Percentiles rank a stretch among this genome's conserved stretches.
Conservation (phyloP, 306 rosid species). For the Malus asiatica region DNA sequence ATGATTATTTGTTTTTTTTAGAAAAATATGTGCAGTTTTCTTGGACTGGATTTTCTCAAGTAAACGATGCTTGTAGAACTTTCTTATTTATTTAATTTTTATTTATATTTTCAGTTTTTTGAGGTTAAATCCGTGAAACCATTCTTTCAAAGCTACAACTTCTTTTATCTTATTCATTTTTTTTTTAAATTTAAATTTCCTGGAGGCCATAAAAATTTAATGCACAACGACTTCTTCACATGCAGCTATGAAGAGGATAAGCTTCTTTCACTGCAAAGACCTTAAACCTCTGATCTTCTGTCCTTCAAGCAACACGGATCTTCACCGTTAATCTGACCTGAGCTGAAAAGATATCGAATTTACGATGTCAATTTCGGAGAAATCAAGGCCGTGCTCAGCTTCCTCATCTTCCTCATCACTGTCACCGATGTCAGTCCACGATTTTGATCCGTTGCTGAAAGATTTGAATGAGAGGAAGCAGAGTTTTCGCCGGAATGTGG, state of each 20-base stretch:
- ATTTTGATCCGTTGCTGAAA: slow-evolving; percentile 68
- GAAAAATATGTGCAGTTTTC: neutral
- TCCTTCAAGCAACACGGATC: neutral
- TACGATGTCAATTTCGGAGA: slow-evolving; percentile 55
- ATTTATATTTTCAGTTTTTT: neutral
- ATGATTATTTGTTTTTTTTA: neutral
- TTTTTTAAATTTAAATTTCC: neutral
- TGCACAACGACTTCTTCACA: slow-evolving; percentile 40
- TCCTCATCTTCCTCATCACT: slow-evolving; percentile 19
- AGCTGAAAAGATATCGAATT: neutral
- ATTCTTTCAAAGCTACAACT: slow-evolving; percentile 12
- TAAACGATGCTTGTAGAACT: neutral
- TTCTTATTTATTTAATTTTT: neutral
- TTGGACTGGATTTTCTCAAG: slow-evolving; percentile 1
- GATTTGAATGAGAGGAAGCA: slow-evolving; percentile 88
- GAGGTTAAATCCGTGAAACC: slow-evolving; percentile 8
- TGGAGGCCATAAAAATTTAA: slow-evolving; percentile 30
- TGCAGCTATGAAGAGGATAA: slow-evolving; percentile 27
- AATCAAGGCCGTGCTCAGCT: slow-evolving; percentile 20
- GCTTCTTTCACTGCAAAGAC: slow-evolving; percentile 30
- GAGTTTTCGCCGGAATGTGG: slow-evolving; percentile 81
- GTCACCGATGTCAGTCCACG: slow-evolving; percentile 23
- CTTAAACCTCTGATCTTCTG: slow-evolving; percentile 7
- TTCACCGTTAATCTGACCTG: slow-evolving; percentile 3
- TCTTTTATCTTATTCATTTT: neutral